A percentile compares a stretch with the other conserved stretches of the same genome.
Conservation (phyloP, 768 basidiomycete genomes). For the Boletales sp. region DNA sequence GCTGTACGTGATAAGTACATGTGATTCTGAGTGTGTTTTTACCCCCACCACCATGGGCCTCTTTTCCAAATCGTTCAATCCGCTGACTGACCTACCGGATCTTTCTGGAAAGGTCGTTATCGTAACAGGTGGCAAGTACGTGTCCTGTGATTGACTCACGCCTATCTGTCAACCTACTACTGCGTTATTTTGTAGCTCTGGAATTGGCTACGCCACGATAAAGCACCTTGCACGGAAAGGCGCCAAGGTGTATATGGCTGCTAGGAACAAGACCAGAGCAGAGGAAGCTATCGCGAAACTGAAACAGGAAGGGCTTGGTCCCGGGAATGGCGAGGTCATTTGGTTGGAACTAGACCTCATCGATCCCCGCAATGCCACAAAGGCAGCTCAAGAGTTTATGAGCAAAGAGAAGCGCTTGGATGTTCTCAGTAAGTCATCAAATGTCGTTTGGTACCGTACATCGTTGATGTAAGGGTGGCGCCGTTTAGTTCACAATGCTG, state of each 20-base stretch:
- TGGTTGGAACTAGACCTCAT: constrained; percentile 52
- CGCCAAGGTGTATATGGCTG: constrained; percentile 58
- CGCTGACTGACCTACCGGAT: constrained; percentile 36
- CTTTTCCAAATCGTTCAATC: constrained; percentile 31
- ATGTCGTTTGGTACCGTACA: not conserved
- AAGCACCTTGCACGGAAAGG: constrained; percentile 49
- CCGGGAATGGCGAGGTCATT: constrained; percentile 43
- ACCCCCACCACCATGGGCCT: constrained; percentile 9
- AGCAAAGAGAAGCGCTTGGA: constrained; percentile 50
- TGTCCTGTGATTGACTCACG: not conserved
- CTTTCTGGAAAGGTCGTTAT: constrained; percentile 41
- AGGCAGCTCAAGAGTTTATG: constrained; percentile 47
- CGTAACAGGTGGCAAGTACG: constrained; percentile 57
- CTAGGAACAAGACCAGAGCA: constrained; percentile 45
- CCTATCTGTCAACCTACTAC: not conserved
- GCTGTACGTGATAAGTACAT: no score
- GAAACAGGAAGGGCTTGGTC: constrained; percentile 39
- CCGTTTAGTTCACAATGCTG: constrained; percentile 54
- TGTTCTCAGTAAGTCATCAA: constrained; percentile 40
- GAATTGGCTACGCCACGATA: constrained; percentile 51
- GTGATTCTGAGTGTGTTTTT: no score
- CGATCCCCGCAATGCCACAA: constrained; percentile 46
- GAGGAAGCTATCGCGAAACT: constrained; percentile 46
- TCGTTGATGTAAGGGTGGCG: not conserved
- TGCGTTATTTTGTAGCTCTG: constrained; percentile 28